phyloP scores from a whole-genome alignment of 225 moss, liverwort and hornwort species.

The Climacium dendroides region DNA sequence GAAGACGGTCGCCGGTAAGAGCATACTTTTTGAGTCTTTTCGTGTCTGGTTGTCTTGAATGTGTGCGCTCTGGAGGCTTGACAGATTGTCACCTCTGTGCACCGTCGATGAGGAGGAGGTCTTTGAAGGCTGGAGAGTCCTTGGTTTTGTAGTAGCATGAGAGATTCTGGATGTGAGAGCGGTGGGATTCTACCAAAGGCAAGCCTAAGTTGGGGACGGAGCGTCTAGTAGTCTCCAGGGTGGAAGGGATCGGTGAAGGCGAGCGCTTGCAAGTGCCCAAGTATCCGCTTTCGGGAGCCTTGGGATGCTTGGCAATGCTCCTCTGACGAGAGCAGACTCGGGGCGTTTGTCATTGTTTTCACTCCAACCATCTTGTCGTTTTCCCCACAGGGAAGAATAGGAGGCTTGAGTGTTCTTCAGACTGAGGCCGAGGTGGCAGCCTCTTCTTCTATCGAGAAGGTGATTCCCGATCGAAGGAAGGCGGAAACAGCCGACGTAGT shows the following conservation, averaged over 20 bases:
- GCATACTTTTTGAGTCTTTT: neutral
- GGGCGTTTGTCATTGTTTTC: neutral
- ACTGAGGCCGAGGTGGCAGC: slow-evolving; percentile 46
- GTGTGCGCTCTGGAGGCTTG: neutral
- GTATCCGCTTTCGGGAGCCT: neutral
- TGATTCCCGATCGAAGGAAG: slow-evolving; percentile 11
- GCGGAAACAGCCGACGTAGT: neutral
- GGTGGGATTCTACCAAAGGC: neutral
- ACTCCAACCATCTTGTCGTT: slow-evolving; percentile 1
- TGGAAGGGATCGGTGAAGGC: neutral
- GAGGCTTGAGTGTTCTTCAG: slow-evolving; percentile 50
- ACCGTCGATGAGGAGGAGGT: neutral
- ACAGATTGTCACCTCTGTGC: neutral
- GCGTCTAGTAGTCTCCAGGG: neutral
- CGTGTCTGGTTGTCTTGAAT: neutral
- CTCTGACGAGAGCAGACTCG: neutral
- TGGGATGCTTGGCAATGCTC: neutral
- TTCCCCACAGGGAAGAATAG: slow-evolving; percentile 34
- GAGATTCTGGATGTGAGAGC: neutral
- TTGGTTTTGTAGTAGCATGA: neutral
- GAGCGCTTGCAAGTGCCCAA: neutral
- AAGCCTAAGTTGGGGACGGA: neutral
- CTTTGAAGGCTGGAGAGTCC: neutral
- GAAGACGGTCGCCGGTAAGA: slow-evolving; percentile 37
- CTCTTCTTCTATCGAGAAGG: slow-evolving; percentile 18